Conservation (phyloP, 139 green algal species). For the Chlorella sp. region DNA sequence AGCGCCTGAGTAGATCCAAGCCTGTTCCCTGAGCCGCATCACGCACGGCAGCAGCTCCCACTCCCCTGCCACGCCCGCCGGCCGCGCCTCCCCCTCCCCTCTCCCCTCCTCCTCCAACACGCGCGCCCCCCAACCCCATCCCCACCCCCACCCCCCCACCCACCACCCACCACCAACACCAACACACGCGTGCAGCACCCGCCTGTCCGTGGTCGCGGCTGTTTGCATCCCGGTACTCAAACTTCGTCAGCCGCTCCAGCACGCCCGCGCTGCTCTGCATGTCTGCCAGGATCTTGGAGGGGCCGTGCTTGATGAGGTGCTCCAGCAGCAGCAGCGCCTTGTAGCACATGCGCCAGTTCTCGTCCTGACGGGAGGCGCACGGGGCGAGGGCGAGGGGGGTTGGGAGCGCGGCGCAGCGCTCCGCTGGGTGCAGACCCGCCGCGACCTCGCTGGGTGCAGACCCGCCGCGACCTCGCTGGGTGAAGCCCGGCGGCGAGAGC, state of each 20-base stretch:
- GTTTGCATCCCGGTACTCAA: conserved; percentile 85
- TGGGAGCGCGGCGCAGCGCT: not conserved
- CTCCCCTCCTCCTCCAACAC: too few relatives aligned
- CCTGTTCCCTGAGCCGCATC: too few relatives aligned
- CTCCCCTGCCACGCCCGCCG: too few relatives aligned
- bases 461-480: too few relatives aligned
- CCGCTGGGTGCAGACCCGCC: too few relatives aligned
- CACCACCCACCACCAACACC: not conserved
- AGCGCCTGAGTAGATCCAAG: too few relatives aligned
- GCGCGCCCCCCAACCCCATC: too few relatives aligned
- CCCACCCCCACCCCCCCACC: too few relatives aligned
- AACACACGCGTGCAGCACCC: not conserved
- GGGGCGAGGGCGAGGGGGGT: not conserved
- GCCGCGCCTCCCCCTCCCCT: too few relatives aligned
- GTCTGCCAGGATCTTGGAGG: conserved; percentile 71
- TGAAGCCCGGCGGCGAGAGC: too few relatives aligned
- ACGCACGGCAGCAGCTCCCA: too few relatives aligned
- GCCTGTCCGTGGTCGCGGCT: conserved; percentile 72
- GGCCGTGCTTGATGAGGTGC: conserved; percentile 86
- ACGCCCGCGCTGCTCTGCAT: conserved; percentile 56
- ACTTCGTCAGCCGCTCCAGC: conserved; percentile 76
- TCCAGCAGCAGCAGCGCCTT: conserved; percentile 92
- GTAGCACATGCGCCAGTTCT: conserved; percentile 93
- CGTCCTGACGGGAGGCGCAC: conserved; percentile 36
- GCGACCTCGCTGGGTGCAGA: too few relatives aligned